Base-by-base conservation (phyloP, 805 yeast species). In the Blastobotrys chiropterorum region DNA sequence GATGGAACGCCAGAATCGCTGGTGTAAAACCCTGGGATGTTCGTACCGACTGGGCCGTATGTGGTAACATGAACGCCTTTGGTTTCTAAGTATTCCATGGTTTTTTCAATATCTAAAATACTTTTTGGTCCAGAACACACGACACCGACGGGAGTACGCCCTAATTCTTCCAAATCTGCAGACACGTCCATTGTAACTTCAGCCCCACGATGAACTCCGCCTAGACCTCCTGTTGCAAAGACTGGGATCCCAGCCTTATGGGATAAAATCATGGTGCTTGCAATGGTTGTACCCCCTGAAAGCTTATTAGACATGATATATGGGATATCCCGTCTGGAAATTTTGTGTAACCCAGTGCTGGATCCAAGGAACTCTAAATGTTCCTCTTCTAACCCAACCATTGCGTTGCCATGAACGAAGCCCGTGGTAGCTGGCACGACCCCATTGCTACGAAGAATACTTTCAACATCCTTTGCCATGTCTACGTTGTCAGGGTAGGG, bases 81-180 rank as follows among this genome's bases (percentile, higher is more conserved):
- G 0, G 97, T 89, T 66, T 89, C 97, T 49, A 89, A 72, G 62
- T 83, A 87, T 65, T 89, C 97, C 76, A 88, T 74, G 0, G 97
- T 90, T 56, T 85, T 74, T 7, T 77, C 81, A 50, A 90, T 83
- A 61, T 89, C 97, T 51, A 89, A 70, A 49, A 89, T 88, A 39
- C 90, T 81, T 64, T 89, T 89, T 1, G 96, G 96, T 0, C 97
- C 97, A 5, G 95, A 83, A 64, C 96, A 89, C 7, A 89, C 90
- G n/a, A 89, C 96, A 0, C 89, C 82, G 1, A 89, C 89, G 0
- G 90, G 87, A 0, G 96, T 90, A 52, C 82, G 74, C 1, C 90
- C 84, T 50, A 90, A 72, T 63, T 89, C 97, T 47, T 88, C 90
- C 56, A 89, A 75, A 67, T 89, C 97, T 1, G 96, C 95, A 60